Base-by-base conservation (phyloP, 108 stramenopile species). In the Skeletonema tropicum region DNA sequence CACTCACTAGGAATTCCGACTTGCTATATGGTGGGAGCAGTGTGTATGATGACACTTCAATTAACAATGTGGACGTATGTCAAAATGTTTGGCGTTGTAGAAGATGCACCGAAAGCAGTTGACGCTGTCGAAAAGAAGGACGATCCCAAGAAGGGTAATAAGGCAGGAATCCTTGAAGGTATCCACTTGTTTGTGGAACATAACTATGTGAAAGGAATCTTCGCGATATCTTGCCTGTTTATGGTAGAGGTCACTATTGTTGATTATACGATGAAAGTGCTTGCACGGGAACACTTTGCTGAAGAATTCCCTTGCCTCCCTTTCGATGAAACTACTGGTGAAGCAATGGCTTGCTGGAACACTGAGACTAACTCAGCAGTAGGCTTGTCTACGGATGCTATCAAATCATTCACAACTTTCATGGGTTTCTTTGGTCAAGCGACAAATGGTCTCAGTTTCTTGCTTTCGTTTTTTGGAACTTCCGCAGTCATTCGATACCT, bases 211-310 rank as follows among this genome's bases (percentile, higher is more conserved):
- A 97, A 97, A 84, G 97, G 97, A 48, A 98, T 99, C 66, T 98
- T 99, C 69, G 97, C 95, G 29, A 93, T 99, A 70, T 93, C 92
- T 17, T 97, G 97, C 85, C 83, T 99, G 0, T 99, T 97, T 90
- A 98, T 98, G 97, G 97, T 99, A 42, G 97, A 97, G 86, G 97
- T 97, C 12, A 99, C 98, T 25, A 97, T 99, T 77, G 89, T 99
- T 10, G 97, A 99, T 76, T 99, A 90, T 75, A 97, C 92, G 8
- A 96, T 99, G 95, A 99, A 98, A 84, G 92, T 97, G 46, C 80
- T 98, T 42, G 98, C 98, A 36, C 73, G 89, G 60, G 92, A 94
- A 21, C 79, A 87, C 62, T 98, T 97, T 86, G 77, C 88, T 39
- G 83, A 73, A n/a, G 79, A 88, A 48, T 88, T 93, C 76, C 98